These are phyloP conservation scores for Fusarium paranaense DNA, from an alignment of 2,329 filamentous ascomycete species.

Conservation along the genomic window DNA sequence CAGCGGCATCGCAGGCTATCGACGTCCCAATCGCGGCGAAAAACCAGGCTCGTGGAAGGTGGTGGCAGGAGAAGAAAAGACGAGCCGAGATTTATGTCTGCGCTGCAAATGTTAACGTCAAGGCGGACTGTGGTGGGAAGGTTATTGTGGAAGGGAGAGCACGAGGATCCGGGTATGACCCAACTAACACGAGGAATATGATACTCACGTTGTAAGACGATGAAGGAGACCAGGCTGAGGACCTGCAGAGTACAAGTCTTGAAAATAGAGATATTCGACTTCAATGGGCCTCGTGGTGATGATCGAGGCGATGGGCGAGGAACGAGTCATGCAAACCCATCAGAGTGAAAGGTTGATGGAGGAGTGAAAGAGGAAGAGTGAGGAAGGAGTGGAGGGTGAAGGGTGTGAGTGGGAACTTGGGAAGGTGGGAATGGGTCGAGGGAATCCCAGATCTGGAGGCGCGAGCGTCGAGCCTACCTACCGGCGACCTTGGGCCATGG, in stretches of 20 bases:
- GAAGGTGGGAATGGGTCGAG: conserved; percentile 47
- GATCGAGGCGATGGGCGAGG: conserved; percentile 5
- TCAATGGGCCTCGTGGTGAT: conserved; percentile 26
- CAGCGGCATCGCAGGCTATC: conserved; percentile 42
- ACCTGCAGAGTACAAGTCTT: conserved; percentile 3
- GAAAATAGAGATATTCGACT: conserved; percentile 3
- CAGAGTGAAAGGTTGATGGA: conserved; percentile 25
- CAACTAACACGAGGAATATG: conserved; percentile 42
- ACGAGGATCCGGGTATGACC: conserved; percentile 24
- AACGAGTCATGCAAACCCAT: conserved; percentile 35
- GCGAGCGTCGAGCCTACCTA: conserved; percentile 36
- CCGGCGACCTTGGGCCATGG: conserved; percentile 16
- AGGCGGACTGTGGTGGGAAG: conserved; percentile 21
- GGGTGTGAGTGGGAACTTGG: conserved; percentile 44
- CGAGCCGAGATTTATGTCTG: conserved; percentile 10
- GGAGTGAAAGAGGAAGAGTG: conserved; percentile 38
- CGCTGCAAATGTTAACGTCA: conserved; percentile 24
- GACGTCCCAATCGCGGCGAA: conserved; percentile 31
- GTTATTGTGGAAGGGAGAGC: conserved; percentile 29
- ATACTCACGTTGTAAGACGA: conserved; percentile 29
- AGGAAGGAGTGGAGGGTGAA: conserved; percentile 42
- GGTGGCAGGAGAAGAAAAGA: background rate
- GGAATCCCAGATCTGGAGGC: conserved; percentile 44
- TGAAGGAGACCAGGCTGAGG: conserved; percentile 13
- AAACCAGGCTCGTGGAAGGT: conserved; percentile 6